A percentile compares a stretch with the other conserved stretches of the same genome.
Conservation (phyloP, 345 rosid genomes). For the Tarenaya hassleriana region DNA sequence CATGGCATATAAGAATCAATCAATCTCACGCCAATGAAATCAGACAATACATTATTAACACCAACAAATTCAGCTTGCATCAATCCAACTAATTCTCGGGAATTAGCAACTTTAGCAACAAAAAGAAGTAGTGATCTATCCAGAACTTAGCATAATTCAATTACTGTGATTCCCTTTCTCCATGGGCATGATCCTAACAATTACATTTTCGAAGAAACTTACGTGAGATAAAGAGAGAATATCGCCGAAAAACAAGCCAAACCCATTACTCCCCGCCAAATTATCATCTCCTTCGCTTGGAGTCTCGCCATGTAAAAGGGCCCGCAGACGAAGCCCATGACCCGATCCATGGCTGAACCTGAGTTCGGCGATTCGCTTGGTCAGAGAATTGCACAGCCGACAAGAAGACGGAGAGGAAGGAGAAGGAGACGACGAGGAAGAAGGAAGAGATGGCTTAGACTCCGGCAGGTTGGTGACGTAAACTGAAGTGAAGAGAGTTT, state of each 20-base stretch:
- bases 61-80: too few relatives aligned
- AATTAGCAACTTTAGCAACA: too few relatives aligned
- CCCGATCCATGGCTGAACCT: slow-evolving; percentile 29
- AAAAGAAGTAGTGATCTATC: too few relatives aligned
- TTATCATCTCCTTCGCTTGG: slow-evolving; percentile 41
- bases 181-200: too few relatives aligned
- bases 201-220: too few relatives aligned
- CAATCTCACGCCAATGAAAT: slow-evolving; percentile 22
- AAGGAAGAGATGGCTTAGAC: slow-evolving; percentile 23
- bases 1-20: slow-evolving; percentile 39
- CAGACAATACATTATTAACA: too few relatives aligned
- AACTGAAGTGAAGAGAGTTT: slow-evolving; percentile 38
- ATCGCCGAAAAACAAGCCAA: slow-evolving; percentile 38
- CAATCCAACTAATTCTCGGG: too few relatives aligned
- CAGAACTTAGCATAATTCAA: too few relatives aligned
- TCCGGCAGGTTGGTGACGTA: slow-evolving; percentile 37
- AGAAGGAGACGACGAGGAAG: slow-evolving; percentile 23
- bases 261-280: slow-evolving; percentile 27
- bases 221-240: too few relatives aligned
- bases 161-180: too few relatives aligned
- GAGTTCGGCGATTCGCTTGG: slow-evolving; percentile 37
- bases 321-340: slow-evolving; percentile 35
- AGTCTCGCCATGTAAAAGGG: slow-evolving; percentile 33
- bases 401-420: slow-evolving; percentile 31
- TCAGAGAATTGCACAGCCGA: slow-evolving; percentile 22